These are phyloP conservation scores for Chaetomium sp. DNA, from an alignment of 2,329 filamentous ascomycete species.

Conservation along the genomic window DNA sequence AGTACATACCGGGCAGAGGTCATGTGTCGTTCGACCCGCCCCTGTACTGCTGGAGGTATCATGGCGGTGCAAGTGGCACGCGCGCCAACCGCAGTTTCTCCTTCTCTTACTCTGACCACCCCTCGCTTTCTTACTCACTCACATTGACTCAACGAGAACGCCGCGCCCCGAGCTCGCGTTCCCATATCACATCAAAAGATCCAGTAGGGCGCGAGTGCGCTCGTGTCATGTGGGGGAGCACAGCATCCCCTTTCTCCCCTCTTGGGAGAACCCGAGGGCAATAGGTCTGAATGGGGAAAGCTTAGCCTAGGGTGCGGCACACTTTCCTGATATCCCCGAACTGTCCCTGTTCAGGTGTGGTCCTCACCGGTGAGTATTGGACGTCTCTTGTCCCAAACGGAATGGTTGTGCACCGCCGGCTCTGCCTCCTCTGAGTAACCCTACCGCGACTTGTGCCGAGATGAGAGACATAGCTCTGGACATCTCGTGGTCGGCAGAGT, in stretches of 20 bases:
- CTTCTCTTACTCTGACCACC: slow-evolving; percentile 2
- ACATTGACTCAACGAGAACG: slow-evolving; percentile 11
- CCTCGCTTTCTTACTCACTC: slow-evolving; percentile 10
- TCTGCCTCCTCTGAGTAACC: slow-evolving; percentile 18
- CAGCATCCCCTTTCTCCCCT: slow-evolving; percentile 16
- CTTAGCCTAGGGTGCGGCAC: slow-evolving; percentile 19
- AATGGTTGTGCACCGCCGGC: slow-evolving; percentile 17
- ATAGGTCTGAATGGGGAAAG: slow-evolving; percentile 25
- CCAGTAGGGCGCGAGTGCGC: slow-evolving; percentile 5
- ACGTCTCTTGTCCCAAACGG: slow-evolving; percentile 14
- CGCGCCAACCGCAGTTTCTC: slow-evolving; percentile 2
- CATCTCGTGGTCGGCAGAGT: background rate
- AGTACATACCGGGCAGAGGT: background rate
- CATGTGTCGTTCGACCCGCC: background rate
- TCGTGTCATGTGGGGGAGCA: slow-evolving; percentile 18
- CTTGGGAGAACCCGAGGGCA: slow-evolving; percentile 15
- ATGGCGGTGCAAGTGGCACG: slow-evolving; percentile 20
- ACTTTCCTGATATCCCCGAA: slow-evolving; percentile 16
- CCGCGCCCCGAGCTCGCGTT: slow-evolving; percentile 21
- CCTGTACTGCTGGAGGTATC: background rate
- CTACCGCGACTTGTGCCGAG: slow-evolving; percentile 9
- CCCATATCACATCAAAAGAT: slow-evolving; percentile 3
- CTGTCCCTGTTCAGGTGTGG: slow-evolving; percentile 2
- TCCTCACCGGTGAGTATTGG: slow-evolving; percentile 13
- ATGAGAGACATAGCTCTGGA: background rate